phyloP scores from a whole-genome alignment of 2,329 filamentous ascomycete species.

The Trichoderma sp. region DNA sequence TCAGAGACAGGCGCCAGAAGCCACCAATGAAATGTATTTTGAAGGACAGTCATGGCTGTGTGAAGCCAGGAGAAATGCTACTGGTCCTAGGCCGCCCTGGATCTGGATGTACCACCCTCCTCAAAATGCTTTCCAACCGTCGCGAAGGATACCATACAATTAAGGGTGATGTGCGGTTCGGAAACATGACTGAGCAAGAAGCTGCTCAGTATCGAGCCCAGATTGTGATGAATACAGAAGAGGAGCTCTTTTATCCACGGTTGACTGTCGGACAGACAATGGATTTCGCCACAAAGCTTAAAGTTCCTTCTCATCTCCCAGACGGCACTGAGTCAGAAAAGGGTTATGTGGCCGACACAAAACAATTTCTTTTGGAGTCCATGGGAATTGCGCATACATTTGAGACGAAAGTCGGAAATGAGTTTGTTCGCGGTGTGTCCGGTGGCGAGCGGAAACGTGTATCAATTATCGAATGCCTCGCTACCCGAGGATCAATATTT shows the following conservation, averaged over 20 bases:
- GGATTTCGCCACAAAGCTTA: conserved; percentile 66
- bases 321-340: conserved; percentile 46
- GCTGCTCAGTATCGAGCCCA: conserved; percentile 55
- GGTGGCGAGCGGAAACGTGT: conserved; percentile 71
- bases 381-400: conserved; percentile 61
- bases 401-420: conserved; percentile 68
- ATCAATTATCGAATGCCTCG: conserved; percentile 65
- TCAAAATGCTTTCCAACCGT: conserved; percentile 69
- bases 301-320: conserved; percentile 53
- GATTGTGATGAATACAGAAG: conserved; percentile 71
- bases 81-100: conserved; percentile 69
- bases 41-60: conserved; percentile 55
- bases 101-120: conserved; percentile 68
- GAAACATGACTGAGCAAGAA: conserved; percentile 50
- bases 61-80: conserved; percentile 73
- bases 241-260: conserved; percentile 65
- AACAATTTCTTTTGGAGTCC: conserved; percentile 54
- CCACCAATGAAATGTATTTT: not conserved
- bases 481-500: conserved; percentile 58
- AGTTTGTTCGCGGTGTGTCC: conserved; percentile 66
- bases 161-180: conserved; percentile 60
- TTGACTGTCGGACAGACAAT: conserved; percentile 72
- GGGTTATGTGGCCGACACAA: conserved; percentile 42
- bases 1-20: not conserved
- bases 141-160: conserved; percentile 60